Evolutionary conservation across 2,329 filamentous ascomycete genomes (phyloP), one percentile per base, ranked within the genome.

Genomic region (Alternaria burnsii): DNA sequence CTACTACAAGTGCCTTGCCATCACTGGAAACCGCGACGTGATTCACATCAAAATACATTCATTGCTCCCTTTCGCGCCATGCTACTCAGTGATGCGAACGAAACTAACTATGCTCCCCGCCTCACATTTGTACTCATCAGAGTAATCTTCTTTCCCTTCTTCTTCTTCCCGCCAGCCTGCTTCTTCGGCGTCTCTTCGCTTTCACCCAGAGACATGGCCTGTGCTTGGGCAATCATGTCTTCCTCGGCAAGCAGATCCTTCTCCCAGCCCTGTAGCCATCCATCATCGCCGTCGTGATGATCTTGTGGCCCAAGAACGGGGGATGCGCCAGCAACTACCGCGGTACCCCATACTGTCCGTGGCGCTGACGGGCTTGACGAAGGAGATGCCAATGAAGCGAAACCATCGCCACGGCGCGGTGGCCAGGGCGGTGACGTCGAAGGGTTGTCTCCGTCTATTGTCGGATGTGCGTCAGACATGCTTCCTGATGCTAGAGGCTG

Each of bases 271-370:
- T 91, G 89, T 16, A 94, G 82, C 94, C 94, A 97, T 0, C 94
- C 94, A 75, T 97, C 94, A 63, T 93, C 88, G 3, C 78, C 80
- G 9, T 69, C 64, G 61, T 75, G 75, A 7, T 78, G 71, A 55
- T 78, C 70, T 40, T 80, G 78, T 4, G 79, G 78, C 28, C 78
- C 78, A 28, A 88, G 71, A 11, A 86, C 84, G 2, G 89, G 87
- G 4, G 87, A 89, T 1, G 80, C 81, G 0, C 88, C 62, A 26
- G 82, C 73, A 3, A 97, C 81, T 0, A 86, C 88, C 4, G 87
- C 84, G 0, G 94, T 98, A n/a, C 94, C 94, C 94, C 94, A 98
- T 0, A 98, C 92, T 0, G 94, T 98, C 63, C 88, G 89, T 41
- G 87, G 83, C 0, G 88, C 87, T 7, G 88, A 89, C 0, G 94